phyloP scores from a whole-genome alignment of 106 monocot species.

The Dactylorhiza incarnata region DNA sequence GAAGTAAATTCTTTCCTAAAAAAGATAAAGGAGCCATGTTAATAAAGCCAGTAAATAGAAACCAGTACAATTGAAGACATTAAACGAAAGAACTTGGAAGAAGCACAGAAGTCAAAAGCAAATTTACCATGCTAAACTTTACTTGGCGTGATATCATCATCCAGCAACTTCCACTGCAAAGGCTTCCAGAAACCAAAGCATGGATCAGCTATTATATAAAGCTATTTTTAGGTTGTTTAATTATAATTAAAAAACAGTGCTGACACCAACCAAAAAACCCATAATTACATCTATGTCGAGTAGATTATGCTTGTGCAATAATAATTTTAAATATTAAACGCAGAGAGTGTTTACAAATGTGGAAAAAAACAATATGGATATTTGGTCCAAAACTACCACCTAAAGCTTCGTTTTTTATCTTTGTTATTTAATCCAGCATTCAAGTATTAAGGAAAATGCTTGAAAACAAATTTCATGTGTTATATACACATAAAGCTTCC shows the following conservation, averaged over 20 bases:
- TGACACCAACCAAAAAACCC: neutral
- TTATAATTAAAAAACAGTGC: neutral
- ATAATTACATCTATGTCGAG: neutral
- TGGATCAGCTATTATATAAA: slow-evolving; percentile 5
- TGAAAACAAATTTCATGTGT: slow-evolving; percentile 4
- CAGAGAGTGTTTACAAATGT: neutral
- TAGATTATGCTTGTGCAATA: neutral
- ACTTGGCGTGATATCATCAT: neutral
- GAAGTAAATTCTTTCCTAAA: neutral
- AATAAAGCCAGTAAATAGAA: neutral
- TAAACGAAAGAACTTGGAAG: neutral
- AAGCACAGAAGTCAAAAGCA: neutral
- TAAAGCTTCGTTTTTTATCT: neutral
- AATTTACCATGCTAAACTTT: slow-evolving; percentile 5
- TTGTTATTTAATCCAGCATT: neutral
- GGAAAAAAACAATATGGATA: neutral
- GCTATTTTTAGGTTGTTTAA: neutral
- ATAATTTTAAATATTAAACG: slow-evolving; percentile 1
- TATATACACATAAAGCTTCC: slow-evolving; percentile 32
- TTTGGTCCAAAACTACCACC: neutral
- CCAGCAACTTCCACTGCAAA: slow-evolving; percentile 7
- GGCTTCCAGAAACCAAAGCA: slow-evolving; percentile 12
- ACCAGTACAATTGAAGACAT: neutral
- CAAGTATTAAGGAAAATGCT: neutral
- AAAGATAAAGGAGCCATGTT: neutral